Evolutionary conservation across 129 eudicot genomes (phyloP), one percentile per base, ranked within the genome.

Genomic region (Flaveria bidentis): DNA sequence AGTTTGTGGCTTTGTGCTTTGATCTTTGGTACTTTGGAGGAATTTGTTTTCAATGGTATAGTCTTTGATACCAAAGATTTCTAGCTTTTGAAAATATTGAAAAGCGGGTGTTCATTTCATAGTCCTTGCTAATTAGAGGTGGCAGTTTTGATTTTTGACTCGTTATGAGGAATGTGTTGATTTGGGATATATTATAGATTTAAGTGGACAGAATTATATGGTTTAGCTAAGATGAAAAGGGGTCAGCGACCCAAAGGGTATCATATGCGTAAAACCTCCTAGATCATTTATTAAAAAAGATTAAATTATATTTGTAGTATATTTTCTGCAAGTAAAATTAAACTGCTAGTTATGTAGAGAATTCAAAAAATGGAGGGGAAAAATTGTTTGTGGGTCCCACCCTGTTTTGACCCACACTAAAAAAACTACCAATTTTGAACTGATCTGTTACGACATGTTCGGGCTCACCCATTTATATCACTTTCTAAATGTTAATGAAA

Each of bases 161-260:
- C 30, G 4, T 10, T 5, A 9, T 52, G 66, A 25, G 49, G 15
- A 20, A 20, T 20, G 12, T 17, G 66, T 53, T 53, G 64, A 10
- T 8, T 28, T 51, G 30, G 63, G 47, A 26, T n/a, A 42, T 44
- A 36, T 20, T 41, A 41, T 20, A 42, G 22, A 13, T 44, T 23
- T 12, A 41, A 18, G n/a, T 22, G 56, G 53, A 41, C 53, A 67
- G 5, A 44, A 44, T 67, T 5, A 25, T 39, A 46, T 8, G 9
- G 39, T 64, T 12, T 66, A 18, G 36, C 72, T 22, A 20, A 67
- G 56, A 44, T 67, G 72, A 50, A 45, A 42, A 42, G 33, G 22
- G 58, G 56, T 22, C 23, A 45, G 9, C 28, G 13, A 13, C 2
- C 12, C 42, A 45, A 23, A 69, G 52, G 11, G 58, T 13, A 44